Conservation (phyloP, 495 filamentous ascomycete species). For the Aspergillus campestris region DNA sequence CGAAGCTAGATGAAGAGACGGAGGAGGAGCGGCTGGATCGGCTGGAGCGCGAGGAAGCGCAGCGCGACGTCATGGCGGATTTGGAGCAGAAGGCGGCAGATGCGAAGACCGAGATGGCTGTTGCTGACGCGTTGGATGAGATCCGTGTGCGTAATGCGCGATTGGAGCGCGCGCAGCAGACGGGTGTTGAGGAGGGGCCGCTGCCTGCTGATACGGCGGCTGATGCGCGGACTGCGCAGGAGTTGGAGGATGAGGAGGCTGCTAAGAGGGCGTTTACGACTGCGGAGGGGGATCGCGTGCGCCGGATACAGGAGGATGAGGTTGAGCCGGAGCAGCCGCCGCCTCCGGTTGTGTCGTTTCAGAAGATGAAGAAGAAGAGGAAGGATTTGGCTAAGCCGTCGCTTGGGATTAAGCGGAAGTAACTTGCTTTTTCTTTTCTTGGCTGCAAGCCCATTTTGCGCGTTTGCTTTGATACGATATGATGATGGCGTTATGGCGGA, state of each 20-base stretch:
- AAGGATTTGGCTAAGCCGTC: constrained; percentile 43
- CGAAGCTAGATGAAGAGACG: constrained; percentile 51
- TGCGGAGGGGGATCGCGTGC: constrained; percentile 46
- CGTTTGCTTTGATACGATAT: too few species aligned
- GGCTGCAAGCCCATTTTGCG: too few species aligned
- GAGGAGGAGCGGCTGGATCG: constrained; percentile 81
- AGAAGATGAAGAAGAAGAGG: constrained; percentile 93
- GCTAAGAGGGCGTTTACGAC: constrained; percentile 72
- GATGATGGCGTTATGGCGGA: too few species aligned
- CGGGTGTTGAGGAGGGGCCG: constrained; percentile 38
- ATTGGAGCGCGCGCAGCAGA: constrained; percentile 62
- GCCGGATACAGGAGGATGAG: constrained; percentile 40
- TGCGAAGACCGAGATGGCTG: constrained; percentile 93
- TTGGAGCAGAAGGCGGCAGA: constrained; percentile 79
- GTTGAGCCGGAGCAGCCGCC: constrained; percentile 41
- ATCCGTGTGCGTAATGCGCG: constrained; percentile 86
- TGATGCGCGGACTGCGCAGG: constrained; percentile 55
- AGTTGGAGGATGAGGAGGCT: constrained; percentile 79
- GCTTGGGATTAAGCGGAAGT: constrained; percentile 5
- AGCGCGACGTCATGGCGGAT: constrained; percentile 68
- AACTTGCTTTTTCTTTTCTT: too few species aligned
- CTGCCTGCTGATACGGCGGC: constrained; percentile 29
- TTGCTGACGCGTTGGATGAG: constrained; percentile 94
- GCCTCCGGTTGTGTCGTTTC: constrained; percentile 66
- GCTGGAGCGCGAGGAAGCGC: constrained; percentile 64